phyloP scores from a whole-genome alignment of 805 yeast species.

The Kazachstania taianensis region DNA sequence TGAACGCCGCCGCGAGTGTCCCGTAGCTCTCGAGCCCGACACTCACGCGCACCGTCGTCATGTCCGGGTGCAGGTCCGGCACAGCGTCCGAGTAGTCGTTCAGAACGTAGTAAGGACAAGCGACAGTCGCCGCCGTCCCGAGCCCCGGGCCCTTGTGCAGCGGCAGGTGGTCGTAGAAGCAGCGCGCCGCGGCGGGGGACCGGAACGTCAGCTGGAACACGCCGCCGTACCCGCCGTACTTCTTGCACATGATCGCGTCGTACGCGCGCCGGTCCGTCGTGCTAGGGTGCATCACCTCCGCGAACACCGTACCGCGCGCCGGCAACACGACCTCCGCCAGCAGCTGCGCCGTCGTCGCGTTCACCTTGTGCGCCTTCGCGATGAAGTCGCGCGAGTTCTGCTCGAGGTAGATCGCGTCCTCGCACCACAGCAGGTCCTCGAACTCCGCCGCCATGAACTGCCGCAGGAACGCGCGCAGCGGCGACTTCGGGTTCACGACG shows the following conservation, averaged over 20 bases:
- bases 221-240: slow-evolving; percentile 83
- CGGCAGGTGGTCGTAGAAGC: slow-evolving; percentile 54
- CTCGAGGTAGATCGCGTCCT: slow-evolving; percentile 86
- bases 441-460: slow-evolving; percentile 37
- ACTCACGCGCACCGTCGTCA: slow-evolving; percentile 36
- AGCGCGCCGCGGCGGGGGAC: slow-evolving; percentile 50
- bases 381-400: slow-evolving; percentile 87
- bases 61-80: background rate
- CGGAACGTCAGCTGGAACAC: slow-evolving; percentile 64
- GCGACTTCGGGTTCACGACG: slow-evolving; percentile 61
- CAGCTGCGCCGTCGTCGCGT: slow-evolving; percentile 45
- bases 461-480: slow-evolving; percentile 36
- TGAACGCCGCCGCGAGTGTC: slow-evolving; percentile 42
- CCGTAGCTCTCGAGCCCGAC: slow-evolving; percentile 72
- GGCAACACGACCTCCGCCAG: slow-evolving; percentile 40
- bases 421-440: slow-evolving; percentile 78
- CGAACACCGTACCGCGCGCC: slow-evolving; percentile 37
- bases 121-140: slow-evolving; percentile 74
- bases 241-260: slow-evolving; percentile 52
- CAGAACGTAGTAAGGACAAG: slow-evolving; percentile 86
- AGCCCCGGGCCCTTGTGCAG: slow-evolving; percentile 71
- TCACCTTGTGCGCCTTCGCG: slow-evolving; percentile 43
- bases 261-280: slow-evolving; percentile 31
- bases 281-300: slow-evolving; percentile 64
- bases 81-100: slow-evolving; percentile 19